Evolutionary conservation across 805 yeast genomes (phyloP), one percentile per base, ranked within the genome.

Genomic region (Saccharomycopsis fibuligera): DNA sequence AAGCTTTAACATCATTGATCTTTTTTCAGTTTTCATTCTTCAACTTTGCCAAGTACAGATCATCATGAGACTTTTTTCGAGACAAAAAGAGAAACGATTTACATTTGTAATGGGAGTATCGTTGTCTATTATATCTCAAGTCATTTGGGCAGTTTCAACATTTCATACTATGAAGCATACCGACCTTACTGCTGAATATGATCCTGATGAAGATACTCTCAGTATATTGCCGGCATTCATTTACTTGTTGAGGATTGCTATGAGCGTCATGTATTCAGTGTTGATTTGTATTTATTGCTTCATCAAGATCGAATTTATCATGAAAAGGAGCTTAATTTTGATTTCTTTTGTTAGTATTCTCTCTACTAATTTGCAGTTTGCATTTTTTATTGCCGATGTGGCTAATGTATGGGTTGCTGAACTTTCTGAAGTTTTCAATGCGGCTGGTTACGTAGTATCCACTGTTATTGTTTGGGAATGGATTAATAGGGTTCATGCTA

Each of bases 391-490:
- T 42, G 83, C 88, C 4, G 95, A 86, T 65, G 78, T 86, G 2
- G 74, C 90, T 0, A 80, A 79, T 60, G 71, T 81, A 4, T 86
- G 89, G 85, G 79, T 81, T n/a, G 75, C 75, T 49, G 84, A 81
- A 54, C 68, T 85, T 45, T 79, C 88, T 19, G 91, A 85, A 59
- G 68, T 85, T 39, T 83, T 85, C 63, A 80, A 83, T 39, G 75
- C 86, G 17, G 81, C 85, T 1, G 75, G 83, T n/a, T 83, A 81
- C 60, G 76, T 84, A 6, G 69, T 83, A 19, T 75, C 86, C 31
- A 83, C 86, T 27, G 83, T 83, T 5, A 72, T 83, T 9, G 86
- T 86, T 0, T 85, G 95, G 93, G 95, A 86, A 62, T 87, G 95
- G 91, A 74, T 84, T 53, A 85, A 83, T 58, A 70, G 84, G 54